These are phyloP conservation scores for Yarrowia sp. DNA, from an alignment of 805 yeast species.

Conservation along the genomic window DNA sequence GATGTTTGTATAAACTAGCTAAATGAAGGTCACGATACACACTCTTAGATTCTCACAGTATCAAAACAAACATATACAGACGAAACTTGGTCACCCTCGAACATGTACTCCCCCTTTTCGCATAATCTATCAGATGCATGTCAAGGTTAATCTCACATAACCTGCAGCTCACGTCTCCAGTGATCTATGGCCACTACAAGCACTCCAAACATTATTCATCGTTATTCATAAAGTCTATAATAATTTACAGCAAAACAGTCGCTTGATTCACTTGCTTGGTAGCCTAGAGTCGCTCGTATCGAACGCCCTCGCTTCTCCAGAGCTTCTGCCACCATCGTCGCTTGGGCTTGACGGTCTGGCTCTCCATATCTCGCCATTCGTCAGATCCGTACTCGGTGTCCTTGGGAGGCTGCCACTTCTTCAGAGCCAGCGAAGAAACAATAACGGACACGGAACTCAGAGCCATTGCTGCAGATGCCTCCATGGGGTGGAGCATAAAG, in stretches of 20 bases:
- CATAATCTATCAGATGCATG: too few relatives aligned
- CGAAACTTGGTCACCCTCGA: too few relatives aligned
- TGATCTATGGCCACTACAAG: background rate
- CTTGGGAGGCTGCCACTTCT: slow-evolving; percentile 55
- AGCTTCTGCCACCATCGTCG: slow-evolving; percentile 33
- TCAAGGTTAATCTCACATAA: slow-evolving; percentile 20
- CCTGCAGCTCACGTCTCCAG: background rate
- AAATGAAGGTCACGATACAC: too few relatives aligned
- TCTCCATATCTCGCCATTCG: slow-evolving; percentile 29
- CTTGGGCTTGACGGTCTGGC: slow-evolving; percentile 20
- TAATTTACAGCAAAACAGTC: slow-evolving; percentile 26
- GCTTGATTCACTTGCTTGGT: background rate
- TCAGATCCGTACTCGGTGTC: background rate
- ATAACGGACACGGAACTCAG: slow-evolving; percentile 90
- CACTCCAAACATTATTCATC: background rate
- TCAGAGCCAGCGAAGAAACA: slow-evolving; percentile 74
- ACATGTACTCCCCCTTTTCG: too few relatives aligned
- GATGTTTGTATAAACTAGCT: too few relatives aligned
- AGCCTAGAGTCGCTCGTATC: slow-evolving; percentile 24
- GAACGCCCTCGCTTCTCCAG: slow-evolving; percentile 30
- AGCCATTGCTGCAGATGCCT: slow-evolving; percentile 95
- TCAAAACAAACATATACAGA: too few relatives aligned
- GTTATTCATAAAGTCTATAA: slow-evolving; percentile 35
- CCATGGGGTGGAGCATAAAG: slow-evolving; percentile 76
- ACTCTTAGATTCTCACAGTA: too few relatives aligned